phyloP scores from a whole-genome alignment of 306 rosid species.

The Cucumis melo region DNA sequence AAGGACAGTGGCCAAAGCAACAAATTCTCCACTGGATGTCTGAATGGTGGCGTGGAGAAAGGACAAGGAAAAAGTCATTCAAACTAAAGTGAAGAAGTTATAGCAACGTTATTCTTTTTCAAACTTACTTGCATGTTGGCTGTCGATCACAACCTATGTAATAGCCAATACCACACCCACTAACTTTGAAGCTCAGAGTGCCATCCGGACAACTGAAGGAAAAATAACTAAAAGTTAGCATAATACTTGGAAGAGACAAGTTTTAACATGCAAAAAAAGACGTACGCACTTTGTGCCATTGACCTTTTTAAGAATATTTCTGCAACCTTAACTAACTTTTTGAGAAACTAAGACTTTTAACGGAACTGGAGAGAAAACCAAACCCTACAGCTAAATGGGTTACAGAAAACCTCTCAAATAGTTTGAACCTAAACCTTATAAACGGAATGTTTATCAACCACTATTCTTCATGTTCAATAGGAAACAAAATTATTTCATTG shows the following conservation, averaged over 20 bases:
- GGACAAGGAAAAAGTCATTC: background rate
- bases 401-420: background rate
- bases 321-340: background rate
- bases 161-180: slow-evolving; percentile 89
- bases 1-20: background rate
- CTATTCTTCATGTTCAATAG: background rate
- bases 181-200: slow-evolving; percentile 76
- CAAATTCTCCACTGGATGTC: background rate
- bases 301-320: background rate
- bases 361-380: background rate
- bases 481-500: no score
- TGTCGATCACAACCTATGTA: slow-evolving; percentile 90
- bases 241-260: no score
- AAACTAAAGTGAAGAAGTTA: background rate
- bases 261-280: no score
- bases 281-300: background rate
- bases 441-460: background rate
- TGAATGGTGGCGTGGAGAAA: background rate
- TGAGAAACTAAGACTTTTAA: background rate
- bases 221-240: slow-evolving; percentile 7
- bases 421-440: background rate
- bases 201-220: slow-evolving; percentile 80
- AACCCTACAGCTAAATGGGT: background rate
- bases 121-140: slow-evolving; percentile 95
- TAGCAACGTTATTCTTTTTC: background rate